phyloP scores from a whole-genome alignment of 1,139 yeast species.

The Hansenula lynferdii region DNA sequence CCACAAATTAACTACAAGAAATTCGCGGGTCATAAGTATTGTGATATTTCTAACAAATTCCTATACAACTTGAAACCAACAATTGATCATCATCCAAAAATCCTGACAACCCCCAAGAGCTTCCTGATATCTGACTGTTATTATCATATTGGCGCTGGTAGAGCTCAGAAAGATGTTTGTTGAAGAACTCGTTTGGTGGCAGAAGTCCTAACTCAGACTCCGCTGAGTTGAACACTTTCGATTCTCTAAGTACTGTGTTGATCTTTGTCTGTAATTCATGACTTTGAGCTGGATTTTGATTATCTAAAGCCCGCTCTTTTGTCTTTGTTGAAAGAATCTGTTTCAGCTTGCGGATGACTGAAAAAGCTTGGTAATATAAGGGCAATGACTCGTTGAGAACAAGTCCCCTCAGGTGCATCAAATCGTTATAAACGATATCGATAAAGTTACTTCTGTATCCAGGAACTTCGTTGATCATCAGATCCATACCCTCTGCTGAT shows the following conservation, averaged over 20 bases:
- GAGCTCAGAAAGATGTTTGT: slow-evolving; percentile 2
- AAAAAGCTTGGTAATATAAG: slow-evolving; percentile 11
- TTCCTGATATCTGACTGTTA: not conserved
- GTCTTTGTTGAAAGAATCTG: too few relatives aligned
- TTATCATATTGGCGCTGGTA: not conserved
- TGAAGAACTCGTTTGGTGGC: slow-evolving; percentile 18
- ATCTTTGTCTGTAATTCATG: not conserved
- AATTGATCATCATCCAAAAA: not conserved
- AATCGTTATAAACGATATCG: slow-evolving; percentile 8
- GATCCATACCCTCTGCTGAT: too few relatives aligned
- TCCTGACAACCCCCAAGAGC: not conserved
- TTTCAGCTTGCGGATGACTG: too few relatives aligned
- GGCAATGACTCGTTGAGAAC: slow-evolving; percentile 15
- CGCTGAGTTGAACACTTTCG: slow-evolving; percentile 11
- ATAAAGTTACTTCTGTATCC: too few relatives aligned
- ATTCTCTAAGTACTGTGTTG: slow-evolving; percentile 6
- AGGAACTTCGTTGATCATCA: too few relatives aligned
- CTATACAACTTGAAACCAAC: not conserved
- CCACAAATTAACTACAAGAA: too few relatives aligned
- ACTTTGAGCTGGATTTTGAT: not conserved
- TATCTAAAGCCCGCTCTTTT: not conserved
- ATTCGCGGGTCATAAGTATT: too few relatives aligned
- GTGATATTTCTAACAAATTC: not conserved
- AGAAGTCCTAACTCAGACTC: slow-evolving; percentile 15
- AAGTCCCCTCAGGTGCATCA: slow-evolving; percentile 6